These are phyloP conservation scores for Puya raimondii DNA, from an alignment of 176 grass and related monocot species.

Conservation along the genomic window DNA sequence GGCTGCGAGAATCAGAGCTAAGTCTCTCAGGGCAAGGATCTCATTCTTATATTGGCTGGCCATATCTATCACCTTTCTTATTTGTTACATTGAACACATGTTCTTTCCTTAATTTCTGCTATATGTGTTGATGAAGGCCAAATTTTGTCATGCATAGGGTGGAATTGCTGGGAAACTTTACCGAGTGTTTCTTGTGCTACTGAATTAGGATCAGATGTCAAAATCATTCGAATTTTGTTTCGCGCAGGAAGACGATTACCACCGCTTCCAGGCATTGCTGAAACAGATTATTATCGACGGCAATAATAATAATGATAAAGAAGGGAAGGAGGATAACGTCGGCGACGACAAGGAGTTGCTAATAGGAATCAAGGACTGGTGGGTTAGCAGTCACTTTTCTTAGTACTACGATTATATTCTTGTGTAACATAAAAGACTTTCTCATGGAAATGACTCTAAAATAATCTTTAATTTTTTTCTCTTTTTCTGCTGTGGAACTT, in stretches of 20 bases:
- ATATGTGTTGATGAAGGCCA: too few species aligned
- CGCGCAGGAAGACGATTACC: constrained; percentile 62
- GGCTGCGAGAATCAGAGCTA: constrained; percentile 55
- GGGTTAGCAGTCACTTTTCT: not conserved
- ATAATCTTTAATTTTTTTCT: not conserved
- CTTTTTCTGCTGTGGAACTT: not conserved
- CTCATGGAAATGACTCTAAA: constrained; percentile 3
- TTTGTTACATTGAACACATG: too few species aligned
- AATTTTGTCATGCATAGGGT: too few species aligned
- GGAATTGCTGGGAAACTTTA: too few species aligned
- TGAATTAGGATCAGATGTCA: too few species aligned
- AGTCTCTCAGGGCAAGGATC: constrained; percentile 47
- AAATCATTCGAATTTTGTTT: too few species aligned
- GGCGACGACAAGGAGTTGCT: not conserved
- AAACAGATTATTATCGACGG: constrained; percentile 38
- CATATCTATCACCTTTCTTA: too few species aligned
- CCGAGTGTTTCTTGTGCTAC: too few species aligned
- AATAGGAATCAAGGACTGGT: constrained; percentile 74
- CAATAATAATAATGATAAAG: not conserved
- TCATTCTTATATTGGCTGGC: too few species aligned
- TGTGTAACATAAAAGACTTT: not conserved
- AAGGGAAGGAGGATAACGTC: too few species aligned
- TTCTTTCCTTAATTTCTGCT: too few species aligned
- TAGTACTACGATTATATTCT: not conserved
- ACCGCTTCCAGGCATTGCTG: constrained; percentile 50